phyloP scores from a whole-genome alignment of 495 filamentous ascomycete species.

The Hypoxylon rickii region DNA sequence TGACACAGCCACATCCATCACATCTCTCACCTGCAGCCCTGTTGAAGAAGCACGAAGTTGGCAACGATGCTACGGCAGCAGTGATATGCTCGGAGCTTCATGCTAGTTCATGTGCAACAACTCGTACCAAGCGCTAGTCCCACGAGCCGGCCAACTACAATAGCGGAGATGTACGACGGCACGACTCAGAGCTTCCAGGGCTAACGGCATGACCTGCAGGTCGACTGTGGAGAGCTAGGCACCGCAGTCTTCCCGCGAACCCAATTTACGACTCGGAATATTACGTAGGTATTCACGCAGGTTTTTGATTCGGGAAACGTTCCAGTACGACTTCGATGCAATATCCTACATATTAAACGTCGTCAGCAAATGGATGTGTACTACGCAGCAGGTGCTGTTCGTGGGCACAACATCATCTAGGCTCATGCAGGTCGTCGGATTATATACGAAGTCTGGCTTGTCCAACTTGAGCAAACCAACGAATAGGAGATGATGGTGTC shows the following conservation, averaged over 20 bases:
- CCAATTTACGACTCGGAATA: conserved; percentile 2
- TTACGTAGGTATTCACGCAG: conserved; percentile 8
- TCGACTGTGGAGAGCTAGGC: conserved; percentile 10
- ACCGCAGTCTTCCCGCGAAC: background rate
- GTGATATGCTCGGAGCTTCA: background rate
- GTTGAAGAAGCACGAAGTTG: too few species aligned
- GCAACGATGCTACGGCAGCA: background rate
- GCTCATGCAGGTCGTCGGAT: conserved; percentile 8
- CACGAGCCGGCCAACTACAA: too few species aligned
- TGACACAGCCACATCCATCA: conserved; percentile 6
- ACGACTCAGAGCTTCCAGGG: conserved; percentile 14
- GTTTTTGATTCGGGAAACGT: conserved; percentile 5
- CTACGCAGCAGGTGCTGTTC: background rate
- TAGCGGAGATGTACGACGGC: background rate
- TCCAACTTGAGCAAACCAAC: conserved; percentile 6
- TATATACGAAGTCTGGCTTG: conserved; percentile 14
- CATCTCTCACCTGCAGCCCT: background rate
- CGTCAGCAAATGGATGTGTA: conserved; percentile 13
- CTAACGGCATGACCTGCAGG: conserved; percentile 11
- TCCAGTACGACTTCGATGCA: conserved; percentile 7
- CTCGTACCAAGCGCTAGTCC: too few species aligned
- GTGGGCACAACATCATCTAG: background rate
- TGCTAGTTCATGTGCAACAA: too few species aligned
- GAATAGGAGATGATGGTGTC: conserved; percentile 21
- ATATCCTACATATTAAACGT: conserved; percentile 23